Percentiles rank a stretch among this genome's conserved stretches.
These are phyloP conservation scores for Rhynchosporium graminicola DNA, from an alignment of 2,329 filamentous ascomycete species.

Conservation along the genomic window DNA sequence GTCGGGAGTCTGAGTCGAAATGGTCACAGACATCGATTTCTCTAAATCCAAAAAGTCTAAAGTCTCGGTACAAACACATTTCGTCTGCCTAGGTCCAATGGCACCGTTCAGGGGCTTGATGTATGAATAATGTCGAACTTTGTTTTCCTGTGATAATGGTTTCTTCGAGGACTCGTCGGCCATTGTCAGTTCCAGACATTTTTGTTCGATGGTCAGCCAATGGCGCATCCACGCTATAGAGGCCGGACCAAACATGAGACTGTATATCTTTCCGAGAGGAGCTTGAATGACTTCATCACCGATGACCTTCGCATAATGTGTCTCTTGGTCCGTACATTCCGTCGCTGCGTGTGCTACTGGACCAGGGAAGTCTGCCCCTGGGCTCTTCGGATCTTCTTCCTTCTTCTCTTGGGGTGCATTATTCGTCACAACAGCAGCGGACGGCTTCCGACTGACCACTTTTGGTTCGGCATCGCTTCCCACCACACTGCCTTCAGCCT, in stretches of 20 bases:
- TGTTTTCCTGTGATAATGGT: conserved; percentile 73
- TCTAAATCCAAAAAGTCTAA: conserved; percentile 86
- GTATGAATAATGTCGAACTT: conserved; percentile 75
- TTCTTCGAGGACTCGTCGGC: conserved; percentile 67
- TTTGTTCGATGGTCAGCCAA: conserved; percentile 84
- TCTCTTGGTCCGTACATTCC: conserved; percentile 75
- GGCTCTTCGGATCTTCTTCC: conserved; percentile 48
- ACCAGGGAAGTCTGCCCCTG: conserved; percentile 73
- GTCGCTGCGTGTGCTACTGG: conserved; percentile 80
- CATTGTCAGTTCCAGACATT: conserved; percentile 82
- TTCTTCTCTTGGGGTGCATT: conserved; percentile 51
- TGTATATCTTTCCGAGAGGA: conserved; percentile 89
- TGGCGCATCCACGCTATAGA: conserved; percentile 83
- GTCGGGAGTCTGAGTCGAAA: conserved; percentile 87
- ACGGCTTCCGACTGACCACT: conserved; percentile 69
- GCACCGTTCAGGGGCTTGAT: conserved; percentile 85
- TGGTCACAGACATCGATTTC: conserved; percentile 78
- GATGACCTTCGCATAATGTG: conserved; percentile 81
- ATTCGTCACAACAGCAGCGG: conserved; percentile 54
- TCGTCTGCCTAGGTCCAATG: conserved; percentile 92
- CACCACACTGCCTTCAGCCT: conserved; percentile 47
- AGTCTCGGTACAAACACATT: conserved; percentile 84
- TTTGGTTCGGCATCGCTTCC: conserved; percentile 62
- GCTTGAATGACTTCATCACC: conserved; percentile 86
- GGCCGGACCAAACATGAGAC: conserved; percentile 78